Evolutionary conservation across 2,329 filamentous ascomycete species (phyloP), one percentile per base, ranked within the genome.

Genomic region (Pyrenochaeta sp.): DNA sequence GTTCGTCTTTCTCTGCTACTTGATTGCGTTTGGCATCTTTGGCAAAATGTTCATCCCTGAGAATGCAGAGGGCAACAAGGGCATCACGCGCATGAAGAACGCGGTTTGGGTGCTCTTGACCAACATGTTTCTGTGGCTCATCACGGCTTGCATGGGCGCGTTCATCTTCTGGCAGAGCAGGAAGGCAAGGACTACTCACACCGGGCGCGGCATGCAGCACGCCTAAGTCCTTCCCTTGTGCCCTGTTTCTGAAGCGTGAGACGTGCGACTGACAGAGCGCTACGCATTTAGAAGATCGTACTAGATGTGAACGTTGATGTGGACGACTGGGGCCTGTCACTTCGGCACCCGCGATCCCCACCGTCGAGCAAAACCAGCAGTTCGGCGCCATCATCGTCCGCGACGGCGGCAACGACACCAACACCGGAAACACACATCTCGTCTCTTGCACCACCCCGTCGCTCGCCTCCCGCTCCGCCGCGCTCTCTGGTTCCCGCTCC

Each of bases 21-120:
- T 90, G 47, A 82, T 85, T 2, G 78, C 94, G 5, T 96, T 96
- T 68, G 91, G 90, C 13, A 75, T 94, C 48, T 96, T 96, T 67
- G 91, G 86, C 40, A 84, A 81, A 59, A 83, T 93, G 78, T 96
- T 87, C 76, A 88, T 96, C 65, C 72, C 82, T 40, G 85, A 85
- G 60, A 69, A 90, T 45, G 69, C 85, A 0, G 77, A 87, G 65
- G 85, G 84, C 10, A 80, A 89, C 64, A 59, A 61, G 27, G 84
- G 80, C 35, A 80, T 93, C 44, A 74, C 77, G 55, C 81, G 89
- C 43, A 96, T 96, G 90, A 90, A 91, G 75, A 85, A 86, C 64
- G 89, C 90, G 4, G 89, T 94, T 11, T 96, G 89, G 88, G 79
- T 96, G 31, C 88, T 93, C 68, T 71, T 96, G 36, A 76, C 81